Conservation (phyloP, 768 basidiomycete genomes). For the Calocera viscosa region DNA sequence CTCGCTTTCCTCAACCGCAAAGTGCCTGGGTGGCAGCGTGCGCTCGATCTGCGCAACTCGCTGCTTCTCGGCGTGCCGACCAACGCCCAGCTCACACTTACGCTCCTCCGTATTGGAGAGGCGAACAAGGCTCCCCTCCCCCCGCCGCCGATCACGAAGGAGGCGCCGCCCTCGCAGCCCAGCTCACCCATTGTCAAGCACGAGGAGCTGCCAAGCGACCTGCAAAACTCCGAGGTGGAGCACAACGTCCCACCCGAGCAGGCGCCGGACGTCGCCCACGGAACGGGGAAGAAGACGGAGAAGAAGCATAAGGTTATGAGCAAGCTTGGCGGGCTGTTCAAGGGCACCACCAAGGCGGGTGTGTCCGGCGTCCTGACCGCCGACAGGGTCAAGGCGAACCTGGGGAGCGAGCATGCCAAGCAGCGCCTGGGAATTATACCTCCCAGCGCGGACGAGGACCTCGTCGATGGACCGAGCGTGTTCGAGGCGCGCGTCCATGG, state of each 20-base stretch:
- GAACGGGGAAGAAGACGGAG: background rate
- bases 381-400: constrained; percentile 27
- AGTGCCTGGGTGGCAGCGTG: constrained; percentile 30
- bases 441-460: background rate
- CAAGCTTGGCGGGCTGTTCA: constrained; percentile 20
- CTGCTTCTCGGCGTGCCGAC: constrained; percentile 34
- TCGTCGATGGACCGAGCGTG: constrained; percentile 24
- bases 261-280: background rate
- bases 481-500: constrained; percentile 25
- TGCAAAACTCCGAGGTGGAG: constrained; percentile 11
- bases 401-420: constrained; percentile 24
- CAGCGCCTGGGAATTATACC: constrained; percentile 26
- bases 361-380: constrained; percentile 24
- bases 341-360: constrained; percentile 24
- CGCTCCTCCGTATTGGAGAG: constrained; percentile 34
- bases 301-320: constrained; percentile 17
- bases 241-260: constrained; percentile 1
- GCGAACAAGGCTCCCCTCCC: constrained; percentile 30
- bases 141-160: constrained; percentile 24
- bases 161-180: constrained; percentile 12
- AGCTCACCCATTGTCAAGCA: constrained; percentile 14
- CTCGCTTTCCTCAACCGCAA: constrained; percentile 25
- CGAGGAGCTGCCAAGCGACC: constrained; percentile 11
- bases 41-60: constrained; percentile 32
- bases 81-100: constrained; percentile 35